Conservation (phyloP, 116 monocot species). For the Thalassia testudinum region DNA sequence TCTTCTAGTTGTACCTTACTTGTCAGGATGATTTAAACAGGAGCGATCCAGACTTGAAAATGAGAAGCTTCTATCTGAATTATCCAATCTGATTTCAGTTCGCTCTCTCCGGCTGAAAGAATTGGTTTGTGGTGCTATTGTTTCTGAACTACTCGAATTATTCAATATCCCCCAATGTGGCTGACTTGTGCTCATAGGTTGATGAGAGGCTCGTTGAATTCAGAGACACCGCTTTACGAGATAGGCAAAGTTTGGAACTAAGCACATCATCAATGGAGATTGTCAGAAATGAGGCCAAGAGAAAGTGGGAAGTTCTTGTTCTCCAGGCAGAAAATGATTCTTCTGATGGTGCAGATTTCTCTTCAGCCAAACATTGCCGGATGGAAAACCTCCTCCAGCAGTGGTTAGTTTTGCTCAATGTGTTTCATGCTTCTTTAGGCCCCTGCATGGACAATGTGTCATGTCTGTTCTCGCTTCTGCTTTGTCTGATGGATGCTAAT, state of each 20-base stretch:
- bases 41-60: constrained; percentile 58
- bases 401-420: constrained; percentile 57
- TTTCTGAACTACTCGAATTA: no score
- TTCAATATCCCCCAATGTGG: not conserved
- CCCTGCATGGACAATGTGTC: no score
- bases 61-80: constrained; percentile 54
- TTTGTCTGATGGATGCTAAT: no score
- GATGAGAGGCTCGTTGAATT: constrained; percentile 28
- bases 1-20: not conserved
- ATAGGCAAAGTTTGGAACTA: constrained; percentile 35
- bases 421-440: no score
- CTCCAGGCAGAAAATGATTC: constrained; percentile 30
- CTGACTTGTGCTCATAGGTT: constrained; percentile 29
- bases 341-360: constrained; percentile 42
- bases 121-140: constrained; percentile 40
- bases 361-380: constrained; percentile 69
- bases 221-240: constrained; percentile 27
- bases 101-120: constrained; percentile 61
- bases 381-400: constrained; percentile 55
- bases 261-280: constrained; percentile 18
- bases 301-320: constrained; percentile 74
- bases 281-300: constrained; percentile 50
- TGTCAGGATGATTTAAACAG: constrained; percentile 15
- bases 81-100: constrained; percentile 39
- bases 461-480: no score